Evolutionary conservation across 768 basidiomycete genomes (phyloP).

Genomic region (Tricholoma saponaceum): DNA sequence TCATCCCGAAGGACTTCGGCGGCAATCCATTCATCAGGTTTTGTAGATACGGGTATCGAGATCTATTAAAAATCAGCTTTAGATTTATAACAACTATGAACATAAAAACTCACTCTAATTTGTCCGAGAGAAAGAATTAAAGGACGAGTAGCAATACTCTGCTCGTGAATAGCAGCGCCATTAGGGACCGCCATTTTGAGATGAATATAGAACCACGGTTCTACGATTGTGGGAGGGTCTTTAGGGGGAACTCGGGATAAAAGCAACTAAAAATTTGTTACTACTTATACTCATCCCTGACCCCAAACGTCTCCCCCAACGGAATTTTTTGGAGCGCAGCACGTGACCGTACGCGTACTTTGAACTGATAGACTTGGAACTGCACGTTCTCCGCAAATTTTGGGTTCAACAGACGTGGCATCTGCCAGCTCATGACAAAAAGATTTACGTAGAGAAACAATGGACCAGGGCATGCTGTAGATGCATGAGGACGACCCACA

Average conservation of each 20-base stretch:
- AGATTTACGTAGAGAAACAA: neutral
- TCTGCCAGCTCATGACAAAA: neutral
- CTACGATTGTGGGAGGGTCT: slow-evolving; percentile 14
- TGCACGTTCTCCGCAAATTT: neutral
- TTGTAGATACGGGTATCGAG: slow-evolving; percentile 84
- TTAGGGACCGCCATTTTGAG: slow-evolving; percentile 37
- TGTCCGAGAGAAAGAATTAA: slow-evolving; percentile 43
- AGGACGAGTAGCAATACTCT: slow-evolving; percentile 42
- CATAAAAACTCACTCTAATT: slow-evolving; percentile 45
- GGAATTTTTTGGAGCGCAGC: slow-evolving; percentile 29
- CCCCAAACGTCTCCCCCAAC: slow-evolving; percentile 44
- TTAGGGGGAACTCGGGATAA: slow-evolving; percentile 17
- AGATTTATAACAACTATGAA: slow-evolving; percentile 2
- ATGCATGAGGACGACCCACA: neutral
- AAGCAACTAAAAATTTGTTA: slow-evolving; percentile 21
- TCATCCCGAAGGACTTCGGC: slow-evolving; percentile 91
- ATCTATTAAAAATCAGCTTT: slow-evolving; percentile 40
- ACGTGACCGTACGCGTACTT: slow-evolving; percentile 30
- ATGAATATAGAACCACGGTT: slow-evolving; percentile 15
- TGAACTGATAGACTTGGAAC: too few relatives aligned
- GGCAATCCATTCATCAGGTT: slow-evolving; percentile 81
- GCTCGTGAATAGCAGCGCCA: slow-evolving; percentile 29
- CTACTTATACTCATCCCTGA: slow-evolving; percentile 31
- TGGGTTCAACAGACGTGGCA: neutral
- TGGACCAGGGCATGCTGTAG: neutral